Base-by-base conservation (phyloP, 305 asterid species). In the Fraxinus greggii region DNA sequence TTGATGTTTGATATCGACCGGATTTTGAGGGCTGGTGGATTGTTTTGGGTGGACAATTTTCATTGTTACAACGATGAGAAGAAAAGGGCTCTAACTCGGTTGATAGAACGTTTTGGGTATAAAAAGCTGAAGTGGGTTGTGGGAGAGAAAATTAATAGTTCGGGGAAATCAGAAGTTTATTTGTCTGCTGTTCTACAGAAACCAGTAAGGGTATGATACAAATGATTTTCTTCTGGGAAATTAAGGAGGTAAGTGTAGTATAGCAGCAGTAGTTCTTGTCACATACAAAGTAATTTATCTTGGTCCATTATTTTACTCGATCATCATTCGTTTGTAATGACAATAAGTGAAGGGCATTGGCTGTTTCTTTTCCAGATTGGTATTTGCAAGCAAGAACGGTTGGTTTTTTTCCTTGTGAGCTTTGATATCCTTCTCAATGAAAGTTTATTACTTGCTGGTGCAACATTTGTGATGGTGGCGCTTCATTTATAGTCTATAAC, bases 1-100 rank as follows among this genome's bases (percentile, higher is more conserved):
- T 88, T 95, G 92, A 87, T 95, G 93, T 95, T 95, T 88, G 99
- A 95, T 80, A 88, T 94, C 0, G 98, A 95, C 83, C 88, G 99
- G 21, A 91, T 95, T 8, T 85, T 95, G 72, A 87, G 97, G 86
- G 92, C 93, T 0, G 98, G 97, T 7, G 99, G 99, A 0, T 72
- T 95, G 90, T 82, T 93, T 80, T 94, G 99, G 99, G 83, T 95
- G 86, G 99, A 95, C 59, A 94, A 92, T 82, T 89, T 91, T 31
- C 89, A 84, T 82, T 95, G 93, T 59, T 84, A 94, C 1, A 85
- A 29, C 63, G 98, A 93, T 78, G 97, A 92, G 15, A 93, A 95
- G 90, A 91, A 85, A 82, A 79, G 82, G 81, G 97, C 87, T 10
- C 13, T 95, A 61, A 93, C 97, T 24, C 90, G 91, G 48, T 76